Percentiles rank a stretch among this genome's conserved stretches.
Evolutionary conservation across 2,329 filamentous ascomycete species (phyloP).

Genomic region (Nothophaeocryptopus gaeumannii): DNA sequence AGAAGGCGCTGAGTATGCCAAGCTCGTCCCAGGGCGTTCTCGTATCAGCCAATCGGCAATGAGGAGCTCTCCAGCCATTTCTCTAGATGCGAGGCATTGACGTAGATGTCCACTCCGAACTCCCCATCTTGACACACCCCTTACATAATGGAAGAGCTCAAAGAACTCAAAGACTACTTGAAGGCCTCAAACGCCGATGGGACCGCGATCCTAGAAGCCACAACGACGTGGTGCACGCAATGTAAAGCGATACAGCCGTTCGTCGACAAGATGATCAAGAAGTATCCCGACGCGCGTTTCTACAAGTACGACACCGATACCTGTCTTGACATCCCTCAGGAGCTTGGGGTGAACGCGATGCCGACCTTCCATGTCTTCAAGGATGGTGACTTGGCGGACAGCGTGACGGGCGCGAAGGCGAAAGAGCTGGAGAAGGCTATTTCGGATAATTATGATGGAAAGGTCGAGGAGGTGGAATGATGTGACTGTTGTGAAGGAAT

Average conservation of each 20-base stretch:
- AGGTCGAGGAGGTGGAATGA: slow-evolving; percentile 10
- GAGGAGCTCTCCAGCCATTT: no score
- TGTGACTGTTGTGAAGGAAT: no score
- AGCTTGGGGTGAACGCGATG: slow-evolving; percentile 32
- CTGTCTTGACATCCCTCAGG: slow-evolving; percentile 33
- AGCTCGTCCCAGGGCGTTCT: no score
- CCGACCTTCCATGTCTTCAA: slow-evolving; percentile 36
- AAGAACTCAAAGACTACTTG: slow-evolving; percentile 29
- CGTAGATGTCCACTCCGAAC: no score
- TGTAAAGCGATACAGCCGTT: slow-evolving; percentile 36
- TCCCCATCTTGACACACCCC: no score
- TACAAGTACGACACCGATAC: slow-evolving; percentile 33
- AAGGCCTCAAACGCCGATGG: slow-evolving; percentile 33
- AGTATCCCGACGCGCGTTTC: slow-evolving; percentile 33
- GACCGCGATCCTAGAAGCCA: slow-evolving; percentile 31
- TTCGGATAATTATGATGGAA: slow-evolving; percentile 30
- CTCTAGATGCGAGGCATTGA: no score
- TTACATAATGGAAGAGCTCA: slow-evolving; percentile 30
- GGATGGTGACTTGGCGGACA: slow-evolving; percentile 31
- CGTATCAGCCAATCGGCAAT: no score
- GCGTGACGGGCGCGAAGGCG: slow-evolving; percentile 32
- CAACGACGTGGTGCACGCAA: slow-evolving; percentile 30
- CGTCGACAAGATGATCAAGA: slow-evolving; percentile 31
- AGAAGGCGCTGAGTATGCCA: no score
- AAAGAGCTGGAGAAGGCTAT: slow-evolving; percentile 30